Conservation (phyloP, 495 filamentous ascomycete genomes). For the Penicillium mononematosum region DNA sequence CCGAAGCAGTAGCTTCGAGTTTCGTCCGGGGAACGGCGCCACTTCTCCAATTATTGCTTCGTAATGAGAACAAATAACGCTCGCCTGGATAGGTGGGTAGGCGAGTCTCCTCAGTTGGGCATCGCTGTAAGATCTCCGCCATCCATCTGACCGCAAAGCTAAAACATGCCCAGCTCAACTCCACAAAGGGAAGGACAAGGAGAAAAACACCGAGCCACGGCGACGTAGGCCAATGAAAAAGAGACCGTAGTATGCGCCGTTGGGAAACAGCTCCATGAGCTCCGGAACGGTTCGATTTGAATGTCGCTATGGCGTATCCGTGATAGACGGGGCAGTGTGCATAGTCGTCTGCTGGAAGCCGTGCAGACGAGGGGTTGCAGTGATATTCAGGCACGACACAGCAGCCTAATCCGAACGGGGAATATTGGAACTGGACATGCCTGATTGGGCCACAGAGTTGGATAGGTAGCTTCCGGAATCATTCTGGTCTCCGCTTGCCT, state of each 20-base stretch:
- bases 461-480: background rate
- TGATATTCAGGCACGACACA: constrained; percentile 22
- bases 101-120: background rate
- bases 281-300: background rate
- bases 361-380: background rate
- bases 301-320: background rate
- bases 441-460: background rate
- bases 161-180: background rate
- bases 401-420: constrained; percentile 16
- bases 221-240: background rate
- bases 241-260: background rate
- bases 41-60: constrained; percentile 1
- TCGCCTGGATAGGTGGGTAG: background rate
- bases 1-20: constrained; percentile 5
- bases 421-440: constrained; percentile 1
- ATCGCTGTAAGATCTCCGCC: background rate
- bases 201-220: background rate
- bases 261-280: background rate
- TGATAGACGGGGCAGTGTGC: background rate
- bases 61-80: background rate
- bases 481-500: background rate
- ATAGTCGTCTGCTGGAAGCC: background rate
- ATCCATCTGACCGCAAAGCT: background rate
- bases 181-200: background rate
- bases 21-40: background rate